Conservation (phyloP, 2,329 filamentous ascomycete species). For the Balansia obtecta region DNA sequence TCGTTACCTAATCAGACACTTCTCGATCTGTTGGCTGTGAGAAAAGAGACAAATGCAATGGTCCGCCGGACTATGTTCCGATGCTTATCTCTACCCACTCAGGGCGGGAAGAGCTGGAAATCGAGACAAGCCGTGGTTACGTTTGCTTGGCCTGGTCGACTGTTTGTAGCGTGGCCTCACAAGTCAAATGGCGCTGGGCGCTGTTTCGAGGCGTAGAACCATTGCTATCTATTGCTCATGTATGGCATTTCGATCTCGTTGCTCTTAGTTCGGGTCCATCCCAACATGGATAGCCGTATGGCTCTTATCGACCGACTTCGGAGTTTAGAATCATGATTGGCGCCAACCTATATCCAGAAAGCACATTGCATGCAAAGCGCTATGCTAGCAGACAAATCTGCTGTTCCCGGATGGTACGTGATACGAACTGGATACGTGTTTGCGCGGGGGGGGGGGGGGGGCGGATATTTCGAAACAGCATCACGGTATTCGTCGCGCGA, state of each 20-base stretch:
- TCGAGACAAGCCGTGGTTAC: not conserved
- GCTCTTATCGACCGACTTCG: not conserved
- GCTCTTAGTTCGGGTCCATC: not conserved
- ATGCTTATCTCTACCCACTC: not conserved
- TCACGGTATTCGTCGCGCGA: not conserved
- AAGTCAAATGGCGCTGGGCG: not conserved
- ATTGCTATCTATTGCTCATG: not conserved
- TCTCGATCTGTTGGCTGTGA: not conserved
- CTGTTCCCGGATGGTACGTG: not conserved
- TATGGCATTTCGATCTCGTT: not conserved
- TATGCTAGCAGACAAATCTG: not conserved
- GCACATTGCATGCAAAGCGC: not conserved
- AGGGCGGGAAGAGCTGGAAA: not conserved
- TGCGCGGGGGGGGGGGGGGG: not conserved
- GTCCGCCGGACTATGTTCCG: not conserved
- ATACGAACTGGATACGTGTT: not conserved
- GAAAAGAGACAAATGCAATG: not conserved
- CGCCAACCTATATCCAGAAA: not conserved
- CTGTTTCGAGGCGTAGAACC: not conserved
- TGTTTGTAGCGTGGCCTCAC: no score
- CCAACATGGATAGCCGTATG: not conserved
- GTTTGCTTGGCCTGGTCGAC: not conserved
- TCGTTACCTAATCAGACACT: not conserved
- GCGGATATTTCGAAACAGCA: not conserved
- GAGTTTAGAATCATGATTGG: not conserved